A percentile compares a stretch with the other conserved stretches of the same genome.
phyloP scores from a whole-genome alignment of 2,329 filamentous ascomycete genomes.

The Beauveria scarabaeidicola region DNA sequence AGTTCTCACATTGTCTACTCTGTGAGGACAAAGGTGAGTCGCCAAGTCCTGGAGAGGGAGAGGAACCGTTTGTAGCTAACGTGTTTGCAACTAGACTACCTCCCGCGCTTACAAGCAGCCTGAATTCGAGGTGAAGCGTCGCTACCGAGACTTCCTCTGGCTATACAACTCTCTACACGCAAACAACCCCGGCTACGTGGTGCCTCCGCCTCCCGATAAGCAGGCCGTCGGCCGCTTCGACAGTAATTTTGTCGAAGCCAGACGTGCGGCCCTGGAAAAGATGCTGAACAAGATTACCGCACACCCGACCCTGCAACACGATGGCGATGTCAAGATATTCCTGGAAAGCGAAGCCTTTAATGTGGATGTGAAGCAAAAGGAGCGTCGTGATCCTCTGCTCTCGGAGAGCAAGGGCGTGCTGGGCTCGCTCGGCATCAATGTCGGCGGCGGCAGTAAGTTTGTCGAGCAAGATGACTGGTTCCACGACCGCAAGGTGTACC shows the following conservation, averaged over 20 bases:
- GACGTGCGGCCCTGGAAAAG: conserved; percentile 83
- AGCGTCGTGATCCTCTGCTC: conserved; percentile 77
- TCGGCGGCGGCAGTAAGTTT: conserved; percentile 77
- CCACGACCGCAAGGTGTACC: conserved; percentile 88
- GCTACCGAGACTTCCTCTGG: conserved; percentile 97
- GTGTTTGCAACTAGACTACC: conserved; percentile 55
- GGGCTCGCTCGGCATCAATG: conserved; percentile 70
- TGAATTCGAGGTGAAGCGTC: conserved; percentile 86
- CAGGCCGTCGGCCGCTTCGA: conserved; percentile 95
- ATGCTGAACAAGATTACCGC: conserved; percentile 95
- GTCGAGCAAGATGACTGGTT: conserved; percentile 99
- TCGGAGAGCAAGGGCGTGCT: conserved; percentile 91
- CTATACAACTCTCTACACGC: conserved; percentile 89
- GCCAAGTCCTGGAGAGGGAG: neutral
- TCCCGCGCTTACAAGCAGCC: conserved; percentile 91
- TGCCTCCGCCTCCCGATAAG: conserved; percentile 94
- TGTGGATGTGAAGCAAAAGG: conserved; percentile 95
- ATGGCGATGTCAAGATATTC: conserved; percentile 90
- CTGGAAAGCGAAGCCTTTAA: conserved; percentile 94
- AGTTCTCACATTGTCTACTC: conserved; percentile 97
- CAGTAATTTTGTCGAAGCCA: conserved; percentile 89
- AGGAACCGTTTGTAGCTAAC: neutral
- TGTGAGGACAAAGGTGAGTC: conserved; percentile 74
- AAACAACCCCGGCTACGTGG: conserved; percentile 90
- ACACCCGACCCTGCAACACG: conserved; percentile 85